Percentiles rank a stretch among this genome's conserved stretches.
Evolutionary conservation across 2,329 filamentous ascomycete species (phyloP).

Genomic region (Curvularia spicifera): DNA sequence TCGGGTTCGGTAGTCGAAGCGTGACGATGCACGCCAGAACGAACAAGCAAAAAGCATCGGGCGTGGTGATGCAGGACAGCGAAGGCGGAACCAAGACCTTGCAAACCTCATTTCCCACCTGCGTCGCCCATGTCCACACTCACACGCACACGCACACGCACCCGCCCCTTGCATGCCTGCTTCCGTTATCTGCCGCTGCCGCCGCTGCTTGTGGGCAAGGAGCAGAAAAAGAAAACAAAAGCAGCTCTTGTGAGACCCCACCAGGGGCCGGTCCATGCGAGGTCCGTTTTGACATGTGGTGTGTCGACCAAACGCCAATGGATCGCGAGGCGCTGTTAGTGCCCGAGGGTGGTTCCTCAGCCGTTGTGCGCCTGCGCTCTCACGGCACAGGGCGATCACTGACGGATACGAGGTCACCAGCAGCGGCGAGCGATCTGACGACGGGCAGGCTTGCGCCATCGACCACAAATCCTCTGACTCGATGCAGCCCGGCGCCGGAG

Average conservation of each 20-base stretch:
- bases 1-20: slow-evolving; percentile 8
- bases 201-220: slow-evolving; percentile 10
- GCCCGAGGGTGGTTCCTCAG: slow-evolving; percentile 30
- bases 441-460: slow-evolving; percentile 29
- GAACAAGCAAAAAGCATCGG: slow-evolving; percentile 17
- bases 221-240: slow-evolving; percentile 5
- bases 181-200: slow-evolving; percentile 14
- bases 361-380: slow-evolving; percentile 19
- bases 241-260: background rate
- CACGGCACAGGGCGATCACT: slow-evolving; percentile 17
- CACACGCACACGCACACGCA: slow-evolving; percentile 11
- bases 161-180: background rate
- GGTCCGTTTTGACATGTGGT: slow-evolving; percentile 29
- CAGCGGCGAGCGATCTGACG: slow-evolving; percentile 28
- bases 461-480: slow-evolving; percentile 20
- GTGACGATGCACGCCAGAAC: slow-evolving; percentile 13
- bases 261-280: slow-evolving; percentile 13
- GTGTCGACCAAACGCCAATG: slow-evolving; percentile 32
- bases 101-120: slow-evolving; percentile 11
- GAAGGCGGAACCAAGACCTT: slow-evolving; percentile 18
- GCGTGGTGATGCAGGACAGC: slow-evolving; percentile 12
- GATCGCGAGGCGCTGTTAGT: slow-evolving; percentile 44
- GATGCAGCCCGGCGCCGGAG: slow-evolving; percentile 12
- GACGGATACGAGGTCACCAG: slow-evolving; percentile 21
- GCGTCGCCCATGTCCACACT: slow-evolving; percentile 19